phyloP scores from a whole-genome alignment of 441 rosid species.

The Corymbia calophylla region DNA sequence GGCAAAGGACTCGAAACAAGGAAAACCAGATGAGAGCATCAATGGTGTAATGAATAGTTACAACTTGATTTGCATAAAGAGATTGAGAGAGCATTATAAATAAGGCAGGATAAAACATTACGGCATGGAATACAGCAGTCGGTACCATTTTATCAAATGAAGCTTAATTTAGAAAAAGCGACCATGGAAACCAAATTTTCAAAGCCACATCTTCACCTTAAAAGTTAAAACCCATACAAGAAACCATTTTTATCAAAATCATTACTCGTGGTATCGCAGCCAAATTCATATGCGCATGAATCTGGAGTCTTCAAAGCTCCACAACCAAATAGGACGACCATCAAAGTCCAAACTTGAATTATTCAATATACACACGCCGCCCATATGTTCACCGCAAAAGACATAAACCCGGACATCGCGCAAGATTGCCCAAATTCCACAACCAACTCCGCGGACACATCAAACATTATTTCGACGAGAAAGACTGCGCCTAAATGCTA shows the following conservation, averaged over 20 bases:
- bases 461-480: background rate
- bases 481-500: background rate
- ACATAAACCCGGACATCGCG: background rate
- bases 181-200: background rate
- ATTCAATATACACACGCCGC: background rate
- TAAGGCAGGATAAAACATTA: background rate
- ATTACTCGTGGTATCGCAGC: background rate
- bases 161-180: background rate
- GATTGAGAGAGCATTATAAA: background rate
- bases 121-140: background rate
- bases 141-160: background rate
- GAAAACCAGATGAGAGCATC: background rate
- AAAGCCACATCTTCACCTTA: background rate
- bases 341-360: background rate
- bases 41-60: background rate
- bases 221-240: background rate
- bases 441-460: background rate
- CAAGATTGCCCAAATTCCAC: background rate
- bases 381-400: background rate
- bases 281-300: background rate
- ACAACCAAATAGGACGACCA: background rate
- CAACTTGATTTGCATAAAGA: background rate
- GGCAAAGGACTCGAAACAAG: background rate
- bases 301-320: background rate
- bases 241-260: background rate